Base-by-base conservation (phyloP, 1,284 basidiomycete species). In the Amylostereum areolatum region DNA sequence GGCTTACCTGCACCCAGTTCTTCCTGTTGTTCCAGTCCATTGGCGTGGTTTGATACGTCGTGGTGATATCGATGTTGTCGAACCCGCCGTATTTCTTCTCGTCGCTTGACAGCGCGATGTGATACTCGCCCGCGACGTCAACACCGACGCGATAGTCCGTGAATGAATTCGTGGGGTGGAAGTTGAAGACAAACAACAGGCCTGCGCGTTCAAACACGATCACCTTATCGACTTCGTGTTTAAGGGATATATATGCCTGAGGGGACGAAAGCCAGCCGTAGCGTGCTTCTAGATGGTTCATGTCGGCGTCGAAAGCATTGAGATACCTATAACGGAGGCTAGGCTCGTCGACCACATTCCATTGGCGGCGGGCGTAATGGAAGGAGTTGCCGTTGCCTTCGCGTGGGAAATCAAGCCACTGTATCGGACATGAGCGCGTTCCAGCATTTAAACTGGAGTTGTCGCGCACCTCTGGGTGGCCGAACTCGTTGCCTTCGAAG, bases 361-460 rank as follows among this genome's bases (percentile, higher is more conserved):
- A 99, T 62, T 98, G 96, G 18, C 96, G 83, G 29, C 95, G 83
- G 46, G 94, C 93, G 63, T 97, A 91, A 58, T 96, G 90, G 78
- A 94, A 99, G 8, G 93, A 97, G 68, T 94, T 92, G 59, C 81
- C 79, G 63, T 99, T 99, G 11, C 96, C 96, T 57, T 84, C 91
- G 31, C 96, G 87, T 35, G 96, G 96, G 71, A 99, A 99, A 67
- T 98, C 96, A 61, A 99, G 91, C 96, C 96, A 99, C 85, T 93
- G 55, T 5, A n/a, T 18, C 34, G 34, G 42, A 45, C 37, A 24
- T 30, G 11, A 12, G 41, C 1, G 7, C 5, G 37, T 12, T 31
- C 30, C 11, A 10, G 37, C 5, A 18, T 9, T 8, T 25, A n/a
- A 27, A 44, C 11, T 10, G 44, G 12, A 10, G 10, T 2, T n/a